Evolutionary conservation across 1,284 basidiomycete genomes (phyloP).

Genomic region (Trichosporon sp.): DNA sequence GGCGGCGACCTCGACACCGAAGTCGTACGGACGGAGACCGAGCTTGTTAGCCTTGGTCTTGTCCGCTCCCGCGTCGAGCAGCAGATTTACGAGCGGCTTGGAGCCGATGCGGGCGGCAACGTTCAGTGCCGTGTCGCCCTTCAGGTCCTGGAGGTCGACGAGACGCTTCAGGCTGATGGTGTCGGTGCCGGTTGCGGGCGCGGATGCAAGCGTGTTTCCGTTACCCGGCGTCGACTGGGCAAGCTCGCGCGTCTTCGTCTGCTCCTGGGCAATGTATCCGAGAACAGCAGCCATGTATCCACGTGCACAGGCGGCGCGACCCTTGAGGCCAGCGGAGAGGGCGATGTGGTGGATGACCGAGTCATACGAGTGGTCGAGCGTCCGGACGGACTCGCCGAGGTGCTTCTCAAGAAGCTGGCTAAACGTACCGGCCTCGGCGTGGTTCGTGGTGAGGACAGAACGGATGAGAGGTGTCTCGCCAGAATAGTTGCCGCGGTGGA

Average conservation of each 20-base stretch:
- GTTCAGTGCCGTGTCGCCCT: slow-evolving; percentile 95
- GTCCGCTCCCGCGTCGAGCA: slow-evolving; percentile 93
- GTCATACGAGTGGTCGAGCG: slow-evolving; percentile 84
- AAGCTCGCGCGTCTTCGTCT: slow-evolving; percentile 28
- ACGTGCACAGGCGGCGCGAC: slow-evolving; percentile 77
- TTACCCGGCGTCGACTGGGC: slow-evolving; percentile 32
- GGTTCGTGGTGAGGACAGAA: slow-evolving; percentile 85
- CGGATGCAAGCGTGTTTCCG: background rate
- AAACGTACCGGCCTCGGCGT: slow-evolving; percentile 78
- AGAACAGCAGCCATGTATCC: slow-evolving; percentile 93
- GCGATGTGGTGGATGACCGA: slow-evolving; percentile 94
- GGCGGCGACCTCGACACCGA: slow-evolving; percentile 80
- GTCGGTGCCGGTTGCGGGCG: slow-evolving; percentile 24
- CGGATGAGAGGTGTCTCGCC: slow-evolving; percentile 96
- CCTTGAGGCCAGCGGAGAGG: slow-evolving; percentile 85
- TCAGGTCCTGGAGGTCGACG: slow-evolving; percentile 89
- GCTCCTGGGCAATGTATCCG: slow-evolving; percentile 67
- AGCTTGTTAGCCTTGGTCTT: slow-evolving; percentile 89
- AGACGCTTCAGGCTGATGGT: slow-evolving; percentile 66
- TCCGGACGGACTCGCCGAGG: slow-evolving; percentile 70
- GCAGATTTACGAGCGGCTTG: slow-evolving; percentile 77
- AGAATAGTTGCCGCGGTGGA: slow-evolving; percentile 84
- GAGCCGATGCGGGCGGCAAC: slow-evolving; percentile 94
- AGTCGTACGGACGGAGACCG: slow-evolving; percentile 88
- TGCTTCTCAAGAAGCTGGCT: slow-evolving; percentile 64